Evolutionary conservation across 148 eudicot species (phyloP), one percentile per base, ranked within the genome.

Genomic region (Oxyria digyna): DNA sequence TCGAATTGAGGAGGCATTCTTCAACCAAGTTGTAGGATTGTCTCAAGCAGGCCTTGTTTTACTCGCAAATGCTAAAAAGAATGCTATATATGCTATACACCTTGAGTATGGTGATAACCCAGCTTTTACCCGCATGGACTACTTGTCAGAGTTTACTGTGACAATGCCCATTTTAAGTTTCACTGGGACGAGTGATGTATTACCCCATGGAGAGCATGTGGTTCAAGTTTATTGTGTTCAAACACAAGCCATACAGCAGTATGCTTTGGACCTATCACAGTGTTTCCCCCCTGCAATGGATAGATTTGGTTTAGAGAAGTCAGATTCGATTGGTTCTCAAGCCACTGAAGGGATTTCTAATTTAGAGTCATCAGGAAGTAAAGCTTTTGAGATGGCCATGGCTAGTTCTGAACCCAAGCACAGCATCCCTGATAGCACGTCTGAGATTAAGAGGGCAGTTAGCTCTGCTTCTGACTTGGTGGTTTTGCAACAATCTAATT

Each of bases 161-260:
- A 88, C 99, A 26, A 94, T 94, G 97, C 99, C 99, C 69, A 94
- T 94, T 71, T 72, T 94, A 81, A 94, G 99, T 77, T 91, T 88
- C 67, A 94, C 97, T 2, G 99, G 93, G 71, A 94, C 99, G 12
- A 88, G 96, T 73, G 96, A 86, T 69, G 52, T 79, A 37, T 75
- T 83, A 64, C 85, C 93, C 59, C 86, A 88, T 74, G 97, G 89
- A 35, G 97, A 87, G 67, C 91, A 87, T 27, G 77, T 78, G 15
- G 91, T 94, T 74, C 97, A 94, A 77, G 87, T 94, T 72, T 94
- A 91, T 73, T 94, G 99, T 80, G 97, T 94, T 54, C 99, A 94
- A 77, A 91, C 99, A 67, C 99, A 94, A 74, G 99, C 99, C 76
- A 94, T 94, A 78, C 99, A 94, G 75, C 97, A 94, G 84, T 94